These are phyloP conservation scores for Phytomonas francai DNA, from an alignment of 208 protist genomes.

Conservation along the genomic window DNA sequence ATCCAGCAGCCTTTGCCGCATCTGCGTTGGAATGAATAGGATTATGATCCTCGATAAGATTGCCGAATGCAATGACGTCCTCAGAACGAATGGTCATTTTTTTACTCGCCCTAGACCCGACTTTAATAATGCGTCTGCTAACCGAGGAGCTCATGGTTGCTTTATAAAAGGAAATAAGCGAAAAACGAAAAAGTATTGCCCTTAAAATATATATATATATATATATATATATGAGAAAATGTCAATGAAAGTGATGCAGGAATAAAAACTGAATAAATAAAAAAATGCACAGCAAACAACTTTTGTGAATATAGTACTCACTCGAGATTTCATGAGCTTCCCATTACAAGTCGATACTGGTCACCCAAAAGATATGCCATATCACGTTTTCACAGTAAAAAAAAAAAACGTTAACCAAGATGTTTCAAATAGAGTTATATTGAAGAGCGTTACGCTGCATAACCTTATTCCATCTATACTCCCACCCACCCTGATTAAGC, in stretches of 20 bases:
- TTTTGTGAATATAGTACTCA: background rate
- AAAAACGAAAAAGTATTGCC: slow-evolving; percentile 10
- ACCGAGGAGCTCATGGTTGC: background rate
- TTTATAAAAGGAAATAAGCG: background rate
- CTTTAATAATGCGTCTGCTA: slow-evolving; percentile 36
- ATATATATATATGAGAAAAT: background rate
- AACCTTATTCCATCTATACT: slow-evolving; percentile 89
- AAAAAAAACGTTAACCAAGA: background rate
- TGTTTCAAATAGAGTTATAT: slow-evolving; percentile 34
- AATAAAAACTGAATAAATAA: background rate
- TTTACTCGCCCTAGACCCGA: slow-evolving; percentile 44
- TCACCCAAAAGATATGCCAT: background rate
- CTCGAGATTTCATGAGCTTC: background rate
- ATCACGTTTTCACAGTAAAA: background rate
- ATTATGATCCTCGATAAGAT: slow-evolving; percentile 76
- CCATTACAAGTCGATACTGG: background rate
- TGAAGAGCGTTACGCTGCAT: slow-evolving; percentile 84
- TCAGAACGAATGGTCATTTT: slow-evolving; percentile 37
- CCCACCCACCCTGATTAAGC: slow-evolving; percentile 81
- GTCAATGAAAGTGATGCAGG: background rate
- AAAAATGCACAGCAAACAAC: background rate
- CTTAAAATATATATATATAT: slow-evolving; percentile 8
- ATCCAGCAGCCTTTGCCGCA: slow-evolving; percentile 68
- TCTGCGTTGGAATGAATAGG: slow-evolving; percentile 65
- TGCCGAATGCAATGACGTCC: slow-evolving; percentile 63